Percentiles rank a stretch among this genome's conserved stretches.
Conservation (phyloP, 2,329 filamentous ascomycete genomes). For the Pyricularia sp. region DNA sequence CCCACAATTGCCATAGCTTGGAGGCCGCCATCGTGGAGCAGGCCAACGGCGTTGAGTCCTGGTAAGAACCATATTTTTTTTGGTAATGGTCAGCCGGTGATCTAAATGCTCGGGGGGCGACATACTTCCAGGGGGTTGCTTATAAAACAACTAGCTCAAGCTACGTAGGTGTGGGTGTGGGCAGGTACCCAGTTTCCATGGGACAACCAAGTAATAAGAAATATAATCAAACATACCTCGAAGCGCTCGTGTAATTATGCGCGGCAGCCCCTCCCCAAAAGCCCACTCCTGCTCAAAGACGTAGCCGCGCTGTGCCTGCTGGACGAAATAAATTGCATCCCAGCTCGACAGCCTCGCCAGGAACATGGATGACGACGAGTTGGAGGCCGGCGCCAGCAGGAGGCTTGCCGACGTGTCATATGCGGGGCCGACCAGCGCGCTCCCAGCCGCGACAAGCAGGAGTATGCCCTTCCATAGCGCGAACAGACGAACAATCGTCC, state of each 20-base stretch:
- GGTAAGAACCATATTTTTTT: neutral
- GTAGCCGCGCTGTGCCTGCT: conserved; percentile 53
- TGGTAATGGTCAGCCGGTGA: neutral
- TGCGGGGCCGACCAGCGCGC: conserved; percentile 41
- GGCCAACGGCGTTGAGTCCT: neutral
- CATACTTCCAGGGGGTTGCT: neutral
- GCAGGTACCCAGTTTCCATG: too few relatives aligned
- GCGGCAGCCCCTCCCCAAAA: conserved; percentile 49
- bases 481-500: conserved; percentile 31
- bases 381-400: conserved; percentile 22
- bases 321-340: conserved; percentile 73
- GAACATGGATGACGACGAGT: conserved; percentile 21
- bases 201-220: too few relatives aligned
- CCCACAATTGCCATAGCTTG: conserved; percentile 36
- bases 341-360: conserved; percentile 58
- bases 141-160: neutral
- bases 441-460: conserved; percentile 47
- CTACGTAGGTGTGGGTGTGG: neutral
- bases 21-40: conserved; percentile 4
- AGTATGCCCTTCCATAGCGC: conserved; percentile 58
- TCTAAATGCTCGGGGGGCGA: neutral
- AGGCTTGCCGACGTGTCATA: conserved; percentile 71
- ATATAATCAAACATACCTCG: conserved; percentile 20
- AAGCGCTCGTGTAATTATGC: conserved; percentile 26
- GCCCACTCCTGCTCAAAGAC: conserved; percentile 80